These are phyloP conservation scores for Sinapis alba DNA, from an alignment of 441 rosid species.

Conservation along the genomic window DNA sequence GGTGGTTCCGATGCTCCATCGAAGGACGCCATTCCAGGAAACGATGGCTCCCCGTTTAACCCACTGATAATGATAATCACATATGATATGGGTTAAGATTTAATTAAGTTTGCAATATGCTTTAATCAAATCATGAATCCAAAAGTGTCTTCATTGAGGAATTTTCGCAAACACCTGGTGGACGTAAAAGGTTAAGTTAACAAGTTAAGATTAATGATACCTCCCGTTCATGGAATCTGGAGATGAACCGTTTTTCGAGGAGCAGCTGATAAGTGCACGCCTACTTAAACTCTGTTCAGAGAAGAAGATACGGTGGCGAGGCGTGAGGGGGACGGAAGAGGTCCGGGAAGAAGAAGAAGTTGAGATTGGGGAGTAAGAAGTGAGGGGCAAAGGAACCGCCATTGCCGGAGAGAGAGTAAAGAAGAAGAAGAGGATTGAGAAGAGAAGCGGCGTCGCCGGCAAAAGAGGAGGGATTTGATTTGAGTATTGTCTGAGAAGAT, in stretches of 20 bases:
- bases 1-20: slow-evolving; percentile 56
- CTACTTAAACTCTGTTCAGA: slow-evolving; percentile 34
- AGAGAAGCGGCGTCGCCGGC: slow-evolving; percentile 27
- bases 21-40: slow-evolving; percentile 57
- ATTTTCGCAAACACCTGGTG: slow-evolving; percentile 50
- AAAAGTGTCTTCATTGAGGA: slow-evolving; percentile 35
- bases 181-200: slow-evolving; percentile 11
- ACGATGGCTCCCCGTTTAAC: slow-evolving; percentile 51
- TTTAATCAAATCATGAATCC: neutral
- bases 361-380: slow-evolving; percentile 37
- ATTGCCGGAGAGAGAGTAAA: slow-evolving; percentile 37
- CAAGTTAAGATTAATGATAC: neutral
- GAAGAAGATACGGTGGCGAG: slow-evolving; percentile 27
- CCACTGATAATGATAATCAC: slow-evolving; percentile 8
- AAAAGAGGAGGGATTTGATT: neutral
- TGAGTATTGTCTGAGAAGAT: slow-evolving; percentile 12
- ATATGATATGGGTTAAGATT: neutral
- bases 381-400: slow-evolving; percentile 49
- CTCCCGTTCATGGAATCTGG: slow-evolving; percentile 48
- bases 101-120: neutral
- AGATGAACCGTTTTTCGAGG: slow-evolving; percentile 47
- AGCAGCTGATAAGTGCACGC: slow-evolving; percentile 47
- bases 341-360: slow-evolving; percentile 19
- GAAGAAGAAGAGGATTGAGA: neutral
- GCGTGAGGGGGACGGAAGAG: slow-evolving; percentile 33